A percentile compares a stretch with the other conserved stretches of the same genome.
Conservation (phyloP, 2,329 filamentous ascomycete species). For the Venturia asperata region DNA sequence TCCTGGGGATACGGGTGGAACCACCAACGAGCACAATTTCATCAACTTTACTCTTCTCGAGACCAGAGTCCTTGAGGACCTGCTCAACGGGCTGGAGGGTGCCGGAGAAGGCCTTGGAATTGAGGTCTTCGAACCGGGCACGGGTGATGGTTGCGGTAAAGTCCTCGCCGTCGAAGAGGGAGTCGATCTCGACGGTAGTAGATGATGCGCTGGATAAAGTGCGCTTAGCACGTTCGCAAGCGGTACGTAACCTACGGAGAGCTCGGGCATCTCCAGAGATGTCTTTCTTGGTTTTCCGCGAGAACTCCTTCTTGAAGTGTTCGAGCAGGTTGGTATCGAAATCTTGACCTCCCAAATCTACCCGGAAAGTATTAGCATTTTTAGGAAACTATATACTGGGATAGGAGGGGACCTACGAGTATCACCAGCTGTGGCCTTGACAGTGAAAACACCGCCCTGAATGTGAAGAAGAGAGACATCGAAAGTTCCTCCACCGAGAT, state of each 20-base stretch:
- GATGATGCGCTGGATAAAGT: slow-evolving; percentile 92
- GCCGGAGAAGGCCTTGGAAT: slow-evolving; percentile 88
- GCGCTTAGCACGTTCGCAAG: slow-evolving; percentile 99
- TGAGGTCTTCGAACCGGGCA: slow-evolving; percentile 97
- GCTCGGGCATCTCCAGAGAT: slow-evolving; percentile 78
- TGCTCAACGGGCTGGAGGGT: slow-evolving; percentile 94
- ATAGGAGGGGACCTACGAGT: too few relatives aligned
- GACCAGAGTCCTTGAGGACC: slow-evolving; percentile 84
- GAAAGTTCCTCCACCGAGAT: slow-evolving; percentile 97
- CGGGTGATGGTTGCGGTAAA: slow-evolving; percentile 96
- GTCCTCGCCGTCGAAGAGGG: slow-evolving; percentile 95
- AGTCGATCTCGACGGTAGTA: slow-evolving; percentile 97
- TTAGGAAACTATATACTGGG: too few relatives aligned
- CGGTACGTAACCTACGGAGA: slow-evolving; percentile 89
- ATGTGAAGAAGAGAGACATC: slow-evolving; percentile 98
- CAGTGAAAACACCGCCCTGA: slow-evolving; percentile 98
- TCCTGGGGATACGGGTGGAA: slow-evolving; percentile 95
- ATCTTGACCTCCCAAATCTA: slow-evolving; percentile 86
- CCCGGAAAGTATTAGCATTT: too few relatives aligned
- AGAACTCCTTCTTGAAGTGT: slow-evolving; percentile 91
- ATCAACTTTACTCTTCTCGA: slow-evolving; percentile 88
- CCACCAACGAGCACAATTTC: slow-evolving; percentile 99
- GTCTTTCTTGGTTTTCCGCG: slow-evolving; percentile 55
- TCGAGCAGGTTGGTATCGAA: slow-evolving; percentile 97
- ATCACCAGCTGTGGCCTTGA: slow-evolving; percentile 97